phyloP scores from a whole-genome alignment of 2,329 filamentous ascomycete species.

The Alternaria tenuissima region DNA sequence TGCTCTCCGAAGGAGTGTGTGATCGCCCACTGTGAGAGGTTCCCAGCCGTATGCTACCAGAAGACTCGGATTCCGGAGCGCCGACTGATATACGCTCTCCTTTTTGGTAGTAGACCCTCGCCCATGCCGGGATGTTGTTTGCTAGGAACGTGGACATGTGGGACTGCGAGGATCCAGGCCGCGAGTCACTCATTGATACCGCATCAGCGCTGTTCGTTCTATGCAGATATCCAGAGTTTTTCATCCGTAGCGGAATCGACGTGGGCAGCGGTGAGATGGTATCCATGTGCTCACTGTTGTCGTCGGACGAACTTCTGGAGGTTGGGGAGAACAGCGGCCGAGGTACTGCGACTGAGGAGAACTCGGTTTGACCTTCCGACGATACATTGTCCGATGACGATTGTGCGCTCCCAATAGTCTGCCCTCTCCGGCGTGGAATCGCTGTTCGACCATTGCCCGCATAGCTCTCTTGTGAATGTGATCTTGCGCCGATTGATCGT shows the following conservation, averaged over 20 bases:
- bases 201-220: conserved; percentile 44
- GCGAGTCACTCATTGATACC: conserved; percentile 41
- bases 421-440: conserved; percentile 38
- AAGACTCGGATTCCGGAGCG: conserved; percentile 46
- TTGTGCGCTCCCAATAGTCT: conserved; percentile 45
- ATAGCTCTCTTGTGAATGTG: conserved; percentile 44
- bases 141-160: conserved; percentile 46
- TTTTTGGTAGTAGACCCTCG: conserved; percentile 50
- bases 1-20: conserved; percentile 48
- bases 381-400: conserved; percentile 47
- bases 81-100: conserved; percentile 48
- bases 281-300: conserved; percentile 49
- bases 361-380: conserved; percentile 35
- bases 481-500: conserved; percentile 42
- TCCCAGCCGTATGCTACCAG: conserved; percentile 40
- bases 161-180: conserved; percentile 48
- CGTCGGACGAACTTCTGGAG: conserved; percentile 34
- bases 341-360: conserved; percentile 43
- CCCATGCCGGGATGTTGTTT: conserved; percentile 51
- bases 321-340: conserved; percentile 47
- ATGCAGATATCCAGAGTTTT: conserved; percentile 49
- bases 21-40: conserved; percentile 50
- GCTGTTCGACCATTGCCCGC: conserved; percentile 29
- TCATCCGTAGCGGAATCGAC: conserved; percentile 48
- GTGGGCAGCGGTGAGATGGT: conserved; percentile 50